phyloP scores from a whole-genome alignment of 2,329 filamentous ascomycete species.

The Claviceps lovelessii region DNA sequence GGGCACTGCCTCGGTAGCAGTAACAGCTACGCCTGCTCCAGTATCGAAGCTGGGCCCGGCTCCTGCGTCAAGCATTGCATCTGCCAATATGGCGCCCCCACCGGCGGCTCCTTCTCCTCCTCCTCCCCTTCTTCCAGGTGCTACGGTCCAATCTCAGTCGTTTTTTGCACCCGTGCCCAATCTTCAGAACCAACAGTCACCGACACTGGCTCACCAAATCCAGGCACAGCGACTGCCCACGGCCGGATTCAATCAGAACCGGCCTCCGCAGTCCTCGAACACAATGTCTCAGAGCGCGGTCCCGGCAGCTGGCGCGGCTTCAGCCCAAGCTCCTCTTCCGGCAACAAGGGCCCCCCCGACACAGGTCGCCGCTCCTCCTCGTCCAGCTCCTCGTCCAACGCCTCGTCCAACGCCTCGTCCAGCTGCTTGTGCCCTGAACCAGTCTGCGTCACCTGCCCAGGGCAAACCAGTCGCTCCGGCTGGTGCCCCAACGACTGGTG shows the following conservation, averaged over 20 bases:
- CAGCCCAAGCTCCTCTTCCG: slow-evolving; percentile 7
- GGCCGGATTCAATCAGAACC: not conserved
- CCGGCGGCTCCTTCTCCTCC: no score
- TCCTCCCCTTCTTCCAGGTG: slow-evolving; percentile 6
- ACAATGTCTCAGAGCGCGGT: slow-evolving; percentile 3
- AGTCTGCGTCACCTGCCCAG: slow-evolving; percentile 5
- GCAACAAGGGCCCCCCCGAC: slow-evolving; percentile 6
- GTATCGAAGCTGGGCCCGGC: not conserved
- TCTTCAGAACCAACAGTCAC: slow-evolving; percentile 5
- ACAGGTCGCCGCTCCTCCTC: not conserved
- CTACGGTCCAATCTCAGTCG: not conserved
- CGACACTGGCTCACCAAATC: slow-evolving; percentile 2
- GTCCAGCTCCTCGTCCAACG: not conserved
- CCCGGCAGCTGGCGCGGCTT: slow-evolving; percentile 1
- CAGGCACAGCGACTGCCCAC: not conserved
- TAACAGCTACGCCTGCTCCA: not conserved
- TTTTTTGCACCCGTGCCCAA: not conserved
- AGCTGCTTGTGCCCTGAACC: slow-evolving; percentile 1
- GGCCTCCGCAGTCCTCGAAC: not conserved
- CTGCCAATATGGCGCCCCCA: slow-evolving; percentile 6
- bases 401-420: not conserved
- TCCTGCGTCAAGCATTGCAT: not conserved
- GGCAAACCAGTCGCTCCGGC: slow-evolving; percentile 7
- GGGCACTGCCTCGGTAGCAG: not conserved
- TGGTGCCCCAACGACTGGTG: not conserved